Evolutionary conservation across 1,284 basidiomycete species (phyloP), one percentile per base, ranked within the genome.

Genomic region (Microbotryum violaceum): DNA sequence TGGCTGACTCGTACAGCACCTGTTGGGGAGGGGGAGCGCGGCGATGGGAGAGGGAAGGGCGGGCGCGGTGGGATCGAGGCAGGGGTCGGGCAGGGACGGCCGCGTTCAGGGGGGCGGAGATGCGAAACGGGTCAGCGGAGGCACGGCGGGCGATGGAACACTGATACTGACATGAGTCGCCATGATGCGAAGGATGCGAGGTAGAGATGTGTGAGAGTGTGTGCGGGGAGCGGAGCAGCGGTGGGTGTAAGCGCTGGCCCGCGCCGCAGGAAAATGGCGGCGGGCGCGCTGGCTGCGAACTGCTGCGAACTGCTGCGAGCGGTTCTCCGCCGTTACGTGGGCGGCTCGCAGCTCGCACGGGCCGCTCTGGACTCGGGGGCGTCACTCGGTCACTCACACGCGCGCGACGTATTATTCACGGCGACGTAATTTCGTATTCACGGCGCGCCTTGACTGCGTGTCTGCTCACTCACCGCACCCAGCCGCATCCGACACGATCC

Each of bases 1-100:
- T 92, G 63, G 94, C 86, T 49, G 89, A 87, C 80, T 98, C 93
- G 79, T 93, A 96, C 63, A 98, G 85, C 69, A 91, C 82, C 78
- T 98, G 92, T 44, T 33, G n/a, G 49, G 27, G 20, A 25, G 21
- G 31, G 8, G 37, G n/a, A 10, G 16, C 23, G 37, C 23, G 25
- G 14, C 21, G 37, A 29, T 27, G 48, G 21, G 6, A 29, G 48
- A 25, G 20, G 27, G 3, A 27, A 42, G 18, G 46, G 31, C 7
- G 37, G n/a, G 18, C 33, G 31, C 7, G 37, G n/a, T 31, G 44
- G 27, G 16, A 20, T 3, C 49, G 20, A 12, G 14, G 37, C 20
- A 44, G 14, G 18, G 20, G 20, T 25, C 2, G 25, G 27, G 27
- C 6, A 27, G 27, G 14, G 29, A 47, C 49, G 18, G 29, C 21